Conservation (phyloP, 108 stramenopile species). For the Pseudonitzschia delicatissima region DNA sequence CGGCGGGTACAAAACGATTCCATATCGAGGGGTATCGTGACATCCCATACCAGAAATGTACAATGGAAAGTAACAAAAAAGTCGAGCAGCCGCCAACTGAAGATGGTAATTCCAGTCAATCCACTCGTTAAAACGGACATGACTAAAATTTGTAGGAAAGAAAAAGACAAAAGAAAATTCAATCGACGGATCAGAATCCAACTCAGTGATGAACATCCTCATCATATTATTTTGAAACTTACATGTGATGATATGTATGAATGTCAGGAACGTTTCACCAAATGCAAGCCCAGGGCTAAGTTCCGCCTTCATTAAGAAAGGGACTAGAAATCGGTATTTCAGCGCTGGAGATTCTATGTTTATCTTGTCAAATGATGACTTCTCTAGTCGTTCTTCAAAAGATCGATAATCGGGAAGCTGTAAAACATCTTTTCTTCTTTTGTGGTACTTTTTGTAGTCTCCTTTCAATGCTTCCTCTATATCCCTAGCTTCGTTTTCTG, state of each 20-base stretch:
- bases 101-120: background rate
- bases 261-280: constrained; percentile 6
- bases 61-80: constrained; percentile 13
- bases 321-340: constrained; percentile 8
- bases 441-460: constrained; percentile 15
- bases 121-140: constrained; percentile 3
- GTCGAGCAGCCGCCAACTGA: constrained; percentile 14
- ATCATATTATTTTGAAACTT: background rate
- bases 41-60: constrained; percentile 25
- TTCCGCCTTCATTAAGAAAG: constrained; percentile 20
- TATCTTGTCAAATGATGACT: constrained; percentile 9
- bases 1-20: background rate
- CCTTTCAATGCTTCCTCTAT: constrained; percentile 10
- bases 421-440: background rate
- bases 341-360: constrained; percentile 1
- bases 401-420: background rate
- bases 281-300: constrained; percentile 12
- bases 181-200: background rate
- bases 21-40: constrained; percentile 13
- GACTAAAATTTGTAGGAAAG: background rate
- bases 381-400: constrained; percentile 8
- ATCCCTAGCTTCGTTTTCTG: background rate
- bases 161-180: background rate
- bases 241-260: constrained; percentile 10
- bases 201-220: background rate